Percentiles rank a stretch among this genome's conserved stretches.
These are phyloP conservation scores for Paratinospora sagittata DNA, from an alignment of 164 flowering plant species.

Conservation along the genomic window DNA sequence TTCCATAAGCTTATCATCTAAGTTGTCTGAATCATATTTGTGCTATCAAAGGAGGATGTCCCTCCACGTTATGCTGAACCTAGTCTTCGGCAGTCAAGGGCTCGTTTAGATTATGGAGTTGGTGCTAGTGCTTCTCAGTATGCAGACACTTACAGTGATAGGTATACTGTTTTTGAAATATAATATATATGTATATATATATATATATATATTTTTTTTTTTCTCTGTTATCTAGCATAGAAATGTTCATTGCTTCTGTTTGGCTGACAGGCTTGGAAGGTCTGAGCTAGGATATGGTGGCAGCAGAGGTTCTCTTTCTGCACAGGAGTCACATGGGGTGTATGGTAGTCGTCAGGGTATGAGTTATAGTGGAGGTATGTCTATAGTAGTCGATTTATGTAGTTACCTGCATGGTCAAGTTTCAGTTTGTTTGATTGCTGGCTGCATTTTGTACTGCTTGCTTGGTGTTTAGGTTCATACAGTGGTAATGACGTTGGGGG, in stretches of 20 bases:
- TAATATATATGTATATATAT: too few relatives aligned
- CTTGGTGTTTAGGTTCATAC: conserved; percentile 51
- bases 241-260: background rate
- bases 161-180: conserved; percentile 31
- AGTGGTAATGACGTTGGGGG: conserved; percentile 66
- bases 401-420: background rate
- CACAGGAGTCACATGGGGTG: conserved; percentile 67
- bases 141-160: conserved; percentile 69
- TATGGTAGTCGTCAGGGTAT: conserved; percentile 74
- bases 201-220: too few relatives aligned
- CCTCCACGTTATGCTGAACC: conserved; percentile 81
- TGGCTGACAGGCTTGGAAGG: conserved; percentile 60
- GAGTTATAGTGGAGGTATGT: conserved; percentile 67
- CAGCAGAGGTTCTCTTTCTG: conserved; percentile 60
- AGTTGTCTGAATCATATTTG: background rate
- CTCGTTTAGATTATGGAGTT: conserved; percentile 80
- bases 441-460: background rate
- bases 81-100: conserved; percentile 75
- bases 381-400: too few relatives aligned
- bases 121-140: conserved; percentile 55
- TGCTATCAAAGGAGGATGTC: conserved; percentile 56
- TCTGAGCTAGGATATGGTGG: conserved; percentile 59
- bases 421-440: background rate
- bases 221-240: background rate
- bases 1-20: background rate